These are phyloP conservation scores for Henningerozyma blattae DNA, from an alignment of 805 yeast species.

Conservation along the genomic window DNA sequence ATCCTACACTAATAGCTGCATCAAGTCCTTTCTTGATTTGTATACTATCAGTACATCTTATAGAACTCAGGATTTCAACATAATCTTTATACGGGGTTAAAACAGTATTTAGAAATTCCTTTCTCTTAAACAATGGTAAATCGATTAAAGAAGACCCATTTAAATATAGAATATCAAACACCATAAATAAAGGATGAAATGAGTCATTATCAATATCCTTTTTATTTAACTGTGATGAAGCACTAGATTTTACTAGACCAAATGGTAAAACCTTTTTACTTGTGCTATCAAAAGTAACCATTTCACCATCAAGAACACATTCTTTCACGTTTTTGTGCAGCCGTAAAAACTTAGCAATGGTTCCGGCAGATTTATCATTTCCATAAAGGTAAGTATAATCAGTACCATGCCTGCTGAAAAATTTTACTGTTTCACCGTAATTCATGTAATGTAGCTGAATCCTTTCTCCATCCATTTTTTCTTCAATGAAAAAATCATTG, in stretches of 20 bases:
- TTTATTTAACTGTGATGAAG: conserved; percentile 38
- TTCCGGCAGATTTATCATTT: conserved; percentile 33
- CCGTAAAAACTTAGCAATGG: conserved; percentile 40
- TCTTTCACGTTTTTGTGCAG: conserved; percentile 27
- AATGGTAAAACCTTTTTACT: conserved; percentile 54
- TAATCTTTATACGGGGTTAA: conserved; percentile 29
- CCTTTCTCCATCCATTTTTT: conserved; percentile 90
- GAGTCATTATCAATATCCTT: conserved; percentile 28
- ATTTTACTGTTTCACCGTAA: conserved; percentile 26
- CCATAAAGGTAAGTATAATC: conserved; percentile 72
- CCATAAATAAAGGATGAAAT: conserved; percentile 44
- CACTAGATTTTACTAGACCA: conserved; percentile 66
- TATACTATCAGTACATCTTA: conserved; percentile 30
- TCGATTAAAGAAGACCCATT: conserved; percentile 55
- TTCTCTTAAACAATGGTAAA: conserved; percentile 44
- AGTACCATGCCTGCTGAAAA: conserved; percentile 49
- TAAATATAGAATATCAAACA: conserved; percentile 61
- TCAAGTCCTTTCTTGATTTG: conserved; percentile 48
- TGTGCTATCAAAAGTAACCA: conserved; percentile 73
- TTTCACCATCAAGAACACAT: conserved; percentile 72
- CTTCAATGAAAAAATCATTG: conserved; percentile 59
- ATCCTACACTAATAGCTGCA: conserved; percentile 44
- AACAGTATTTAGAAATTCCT: conserved; percentile 34
- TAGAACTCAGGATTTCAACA: conserved; percentile 37
- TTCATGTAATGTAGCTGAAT: conserved; percentile 60